These are phyloP conservation scores for Naematelia encephala DNA, from an alignment of 768 basidiomycete species.

Conservation along the genomic window DNA sequence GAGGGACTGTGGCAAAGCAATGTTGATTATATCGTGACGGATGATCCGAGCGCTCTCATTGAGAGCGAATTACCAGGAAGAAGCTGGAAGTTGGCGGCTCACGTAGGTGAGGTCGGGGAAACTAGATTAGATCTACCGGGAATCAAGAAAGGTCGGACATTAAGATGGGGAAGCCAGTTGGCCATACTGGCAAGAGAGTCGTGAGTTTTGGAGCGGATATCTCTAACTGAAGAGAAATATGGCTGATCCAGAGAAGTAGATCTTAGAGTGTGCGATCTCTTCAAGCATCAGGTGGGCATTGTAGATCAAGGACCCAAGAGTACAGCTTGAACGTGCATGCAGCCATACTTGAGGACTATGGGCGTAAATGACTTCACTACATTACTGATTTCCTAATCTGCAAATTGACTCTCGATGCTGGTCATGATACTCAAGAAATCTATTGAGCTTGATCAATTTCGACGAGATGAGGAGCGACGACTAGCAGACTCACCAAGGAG, in stretches of 20 bases:
- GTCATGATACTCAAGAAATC: constrained; percentile 38
- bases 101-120: background rate
- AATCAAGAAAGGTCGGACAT: background rate
- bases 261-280: too few species aligned
- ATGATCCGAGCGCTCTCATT: background rate
- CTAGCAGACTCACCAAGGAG: constrained; percentile 18
- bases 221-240: background rate
- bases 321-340: too few species aligned
- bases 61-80: background rate
- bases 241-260: too few species aligned
- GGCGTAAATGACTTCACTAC: too few species aligned
- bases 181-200: background rate
- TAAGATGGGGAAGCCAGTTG: background rate
- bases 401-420: constrained; percentile 32
- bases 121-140: background rate
- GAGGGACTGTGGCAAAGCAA: constrained; percentile 16
- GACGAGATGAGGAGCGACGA: background rate
- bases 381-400: constrained; percentile 21
- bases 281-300: too few species aligned
- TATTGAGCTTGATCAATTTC: constrained; percentile 3
- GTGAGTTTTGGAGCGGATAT: background rate
- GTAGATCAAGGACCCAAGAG: too few species aligned
- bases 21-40: constrained; percentile 35
- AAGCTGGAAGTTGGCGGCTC: background rate
- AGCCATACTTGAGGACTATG: too few species aligned